A percentile compares a stretch with the other conserved stretches of the same genome.
phyloP scores from a whole-genome alignment of 331 rosid genomes.

The Dryas integrifolia region DNA sequence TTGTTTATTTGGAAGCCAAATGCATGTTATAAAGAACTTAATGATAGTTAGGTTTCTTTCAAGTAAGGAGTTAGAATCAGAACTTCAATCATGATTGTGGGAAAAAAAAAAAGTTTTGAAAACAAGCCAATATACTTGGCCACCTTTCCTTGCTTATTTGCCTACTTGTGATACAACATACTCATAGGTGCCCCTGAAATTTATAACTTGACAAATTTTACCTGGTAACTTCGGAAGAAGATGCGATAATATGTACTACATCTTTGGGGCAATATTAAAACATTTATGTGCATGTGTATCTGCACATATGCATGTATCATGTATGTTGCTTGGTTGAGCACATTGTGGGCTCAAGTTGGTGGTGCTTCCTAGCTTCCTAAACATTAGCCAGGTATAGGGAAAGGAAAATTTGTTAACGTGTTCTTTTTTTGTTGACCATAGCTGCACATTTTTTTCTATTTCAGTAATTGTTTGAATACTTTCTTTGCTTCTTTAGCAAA shows the following conservation, averaged over 20 bases:
- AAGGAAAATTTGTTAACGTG: too few relatives aligned
- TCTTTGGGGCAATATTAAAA: too few relatives aligned
- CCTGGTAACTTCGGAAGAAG: not conserved
- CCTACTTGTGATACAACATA: not conserved
- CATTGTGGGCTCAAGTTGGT: not conserved
- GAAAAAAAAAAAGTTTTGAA: not conserved
- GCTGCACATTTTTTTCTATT: not conserved
- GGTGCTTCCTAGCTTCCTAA: not conserved
- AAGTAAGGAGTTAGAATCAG: not conserved
- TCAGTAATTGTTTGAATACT: not conserved
- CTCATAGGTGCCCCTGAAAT: not conserved
- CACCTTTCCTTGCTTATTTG: too few relatives aligned
- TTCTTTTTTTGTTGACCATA: not conserved
- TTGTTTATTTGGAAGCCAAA: not conserved
- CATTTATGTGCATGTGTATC: too few relatives aligned
- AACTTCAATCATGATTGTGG: conserved; percentile 4
- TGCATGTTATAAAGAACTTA: not conserved
- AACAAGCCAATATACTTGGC: too few relatives aligned
- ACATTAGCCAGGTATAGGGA: not conserved
- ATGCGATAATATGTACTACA: not conserved
- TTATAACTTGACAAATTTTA: not conserved
- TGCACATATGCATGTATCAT: too few relatives aligned
- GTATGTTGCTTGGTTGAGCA: not conserved
- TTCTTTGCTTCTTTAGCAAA: not conserved
- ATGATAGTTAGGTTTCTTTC: not conserved